A percentile compares a stretch with the other conserved stretches of the same genome.
Evolutionary conservation across 441 rosid genomes (phyloP).

Genomic region (Adansonia gregorii): DNA sequence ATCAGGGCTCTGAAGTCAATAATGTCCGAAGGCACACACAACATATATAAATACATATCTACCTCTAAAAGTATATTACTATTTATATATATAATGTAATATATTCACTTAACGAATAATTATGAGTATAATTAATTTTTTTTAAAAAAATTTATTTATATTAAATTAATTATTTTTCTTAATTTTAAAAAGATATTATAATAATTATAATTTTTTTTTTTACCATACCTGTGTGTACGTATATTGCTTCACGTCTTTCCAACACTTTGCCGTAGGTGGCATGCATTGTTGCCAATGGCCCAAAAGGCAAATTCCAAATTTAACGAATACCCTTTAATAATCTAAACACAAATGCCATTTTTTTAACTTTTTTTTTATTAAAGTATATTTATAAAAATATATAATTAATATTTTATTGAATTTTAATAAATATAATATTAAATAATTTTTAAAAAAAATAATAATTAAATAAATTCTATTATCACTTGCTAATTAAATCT

Average conservation of each 20-base stretch:
- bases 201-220: no score
- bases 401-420: neutral
- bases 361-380: neutral
- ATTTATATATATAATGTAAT: neutral
- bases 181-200: no score
- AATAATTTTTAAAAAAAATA: no score
- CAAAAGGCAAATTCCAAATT: slow-evolving; percentile 36
- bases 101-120: neutral
- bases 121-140: no score
- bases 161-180: no score
- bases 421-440: no score
- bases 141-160: no score
- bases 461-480: no score
- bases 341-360: slow-evolving; percentile 28
- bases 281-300: slow-evolving; percentile 33
- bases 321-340: slow-evolving; percentile 38
- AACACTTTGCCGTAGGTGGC: slow-evolving; percentile 25
- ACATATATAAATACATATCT: no score
- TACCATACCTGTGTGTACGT: neutral
- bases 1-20: slow-evolving; percentile 56
- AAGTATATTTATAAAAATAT: neutral
- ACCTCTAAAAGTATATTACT: neutral
- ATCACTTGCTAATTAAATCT: no score
- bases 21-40: slow-evolving; percentile 31
- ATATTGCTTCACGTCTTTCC: neutral